Conservation (phyloP, 257 asterid species). For the Solanum chiquidenum region DNA sequence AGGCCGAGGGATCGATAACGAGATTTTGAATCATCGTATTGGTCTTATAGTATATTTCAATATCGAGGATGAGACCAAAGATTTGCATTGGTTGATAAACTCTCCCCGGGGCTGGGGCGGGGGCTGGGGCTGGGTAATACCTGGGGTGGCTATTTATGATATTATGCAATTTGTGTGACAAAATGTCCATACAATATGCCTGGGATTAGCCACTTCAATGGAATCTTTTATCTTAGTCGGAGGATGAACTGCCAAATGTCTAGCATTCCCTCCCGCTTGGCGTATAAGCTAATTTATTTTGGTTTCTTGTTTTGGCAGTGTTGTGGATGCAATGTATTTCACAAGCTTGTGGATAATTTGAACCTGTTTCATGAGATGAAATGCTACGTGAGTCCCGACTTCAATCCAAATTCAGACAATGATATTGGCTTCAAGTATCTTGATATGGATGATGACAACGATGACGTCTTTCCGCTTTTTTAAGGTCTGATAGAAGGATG, state of each 20-base stretch:
- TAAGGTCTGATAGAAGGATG: slow-evolving; percentile 23
- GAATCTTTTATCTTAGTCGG: background rate
- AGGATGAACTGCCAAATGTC: background rate
- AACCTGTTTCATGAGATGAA: slow-evolving; percentile 86
- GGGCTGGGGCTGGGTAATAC: background rate
- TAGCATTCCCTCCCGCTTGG: background rate
- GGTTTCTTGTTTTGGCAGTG: slow-evolving; percentile 35
- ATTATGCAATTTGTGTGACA: background rate
- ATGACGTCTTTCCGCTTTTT: slow-evolving; percentile 32
- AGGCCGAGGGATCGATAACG: background rate
- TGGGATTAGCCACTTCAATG: background rate
- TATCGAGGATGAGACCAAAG: background rate
- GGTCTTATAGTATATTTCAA: background rate
- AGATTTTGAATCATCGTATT: background rate
- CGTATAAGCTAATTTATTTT: background rate
- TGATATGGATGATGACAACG: slow-evolving; percentile 44
- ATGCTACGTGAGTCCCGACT: slow-evolving; percentile 76
- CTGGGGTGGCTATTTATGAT: background rate
- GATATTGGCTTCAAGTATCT: slow-evolving; percentile 40
- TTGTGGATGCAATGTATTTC: slow-evolving; percentile 91
- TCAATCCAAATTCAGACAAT: slow-evolving; percentile 54
- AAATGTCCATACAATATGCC: background rate
- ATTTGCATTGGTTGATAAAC: background rate
- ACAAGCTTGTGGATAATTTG: slow-evolving; percentile 92
- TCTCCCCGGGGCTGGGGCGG: background rate